A percentile compares a stretch with the other conserved stretches of the same genome.
Evolutionary conservation across 495 filamentous ascomycete genomes (phyloP).

Genomic region (Penicillium paradoxum): DNA sequence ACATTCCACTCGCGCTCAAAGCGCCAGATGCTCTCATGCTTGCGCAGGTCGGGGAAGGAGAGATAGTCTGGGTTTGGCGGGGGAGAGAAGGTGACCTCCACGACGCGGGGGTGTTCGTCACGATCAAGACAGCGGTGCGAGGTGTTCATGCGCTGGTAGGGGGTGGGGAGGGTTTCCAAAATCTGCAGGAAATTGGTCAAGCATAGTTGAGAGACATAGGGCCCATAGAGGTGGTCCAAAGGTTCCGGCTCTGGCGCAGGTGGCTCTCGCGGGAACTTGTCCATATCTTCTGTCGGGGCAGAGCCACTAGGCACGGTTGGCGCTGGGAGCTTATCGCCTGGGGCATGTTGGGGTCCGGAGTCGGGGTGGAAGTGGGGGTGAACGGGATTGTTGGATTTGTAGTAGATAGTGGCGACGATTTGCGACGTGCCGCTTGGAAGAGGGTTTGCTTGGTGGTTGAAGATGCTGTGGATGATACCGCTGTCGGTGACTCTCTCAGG

Average conservation of each 20-base stretch:
- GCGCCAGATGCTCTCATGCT: conserved; percentile 72
- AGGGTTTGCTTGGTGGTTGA: conserved; percentile 34
- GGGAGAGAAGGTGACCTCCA: conserved; percentile 67
- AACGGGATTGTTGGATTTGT: conserved; percentile 40
- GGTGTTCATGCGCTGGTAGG: conserved; percentile 54
- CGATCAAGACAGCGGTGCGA: conserved; percentile 68
- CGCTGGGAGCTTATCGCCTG: conserved; percentile 33
- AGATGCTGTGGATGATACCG: conserved; percentile 43
- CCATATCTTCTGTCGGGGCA: conserved; percentile 63
- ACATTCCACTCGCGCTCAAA: conserved; percentile 87
- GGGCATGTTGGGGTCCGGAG: conserved; percentile 18
- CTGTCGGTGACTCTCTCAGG: conserved; percentile 41
- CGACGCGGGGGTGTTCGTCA: conserved; percentile 55
- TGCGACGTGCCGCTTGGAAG: conserved; percentile 37
- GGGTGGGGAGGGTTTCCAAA: conserved; percentile 62
- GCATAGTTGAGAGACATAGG: conserved; percentile 71
- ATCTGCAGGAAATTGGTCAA: conserved; percentile 77
- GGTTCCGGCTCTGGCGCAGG: conserved; percentile 59
- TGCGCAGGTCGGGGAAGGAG: conserved; percentile 61
- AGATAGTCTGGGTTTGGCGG: conserved; percentile 63
- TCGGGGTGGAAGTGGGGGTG: conserved; percentile 44
- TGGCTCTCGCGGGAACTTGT: conserved; percentile 67
- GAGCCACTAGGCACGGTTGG: conserved; percentile 42
- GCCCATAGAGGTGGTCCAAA: conserved; percentile 71
- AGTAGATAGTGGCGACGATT: conserved; percentile 45